Base-by-base conservation (phyloP, 2,329 filamentous ascomycete species). In the Macrophomina tecta region DNA sequence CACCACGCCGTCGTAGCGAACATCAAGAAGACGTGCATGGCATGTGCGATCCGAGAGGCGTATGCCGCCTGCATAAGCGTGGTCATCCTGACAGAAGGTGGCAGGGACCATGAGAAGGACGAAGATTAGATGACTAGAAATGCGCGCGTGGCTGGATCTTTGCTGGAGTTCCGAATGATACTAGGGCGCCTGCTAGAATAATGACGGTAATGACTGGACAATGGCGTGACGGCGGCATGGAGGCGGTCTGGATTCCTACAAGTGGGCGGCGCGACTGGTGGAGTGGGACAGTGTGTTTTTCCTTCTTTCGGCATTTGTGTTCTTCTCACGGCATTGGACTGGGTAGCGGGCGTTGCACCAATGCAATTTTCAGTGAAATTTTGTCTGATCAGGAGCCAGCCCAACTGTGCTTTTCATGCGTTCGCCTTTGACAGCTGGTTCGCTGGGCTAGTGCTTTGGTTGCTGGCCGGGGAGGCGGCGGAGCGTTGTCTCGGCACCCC, bases 51-150 rank as follows among this genome's bases (percentile, higher is more conserved):
- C 67, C 83, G 91, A 68, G 90, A 92, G 77, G 90, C 91, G 36
- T 93, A 91, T 77, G 91, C 91, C 2, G 90, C 89, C 16, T 89
- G 89, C 42, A 76, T 93, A 64, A 90, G 87, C 56, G 90, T 93
- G 48, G 88, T 92, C 48, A 91, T 93, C 66, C 78, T 93, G 65
- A 82, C 80, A 0, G 78, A 82, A 68, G 78, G 80, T 7, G 77
- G 79, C 65, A 80, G 80, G 68, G 72, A 77, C 68, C 80, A 83
- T 69, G 81, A 82, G 61, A 80, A 80, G 65, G 80, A 84, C 73
- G 80, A 66, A 42, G 64, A 58, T 14, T 66, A 62, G 45, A 49
- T 7, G 30, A 14, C 9, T 38, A 36, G 58, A 46, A 49, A 7
- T 23, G 42, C 45, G 18, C 42, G 18, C 28, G 7, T 16, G 5